These are phyloP conservation scores for Anaeromyces robustus DNA, from an alignment of 192 early-diverging fungal genomes.

Conservation along the genomic window DNA sequence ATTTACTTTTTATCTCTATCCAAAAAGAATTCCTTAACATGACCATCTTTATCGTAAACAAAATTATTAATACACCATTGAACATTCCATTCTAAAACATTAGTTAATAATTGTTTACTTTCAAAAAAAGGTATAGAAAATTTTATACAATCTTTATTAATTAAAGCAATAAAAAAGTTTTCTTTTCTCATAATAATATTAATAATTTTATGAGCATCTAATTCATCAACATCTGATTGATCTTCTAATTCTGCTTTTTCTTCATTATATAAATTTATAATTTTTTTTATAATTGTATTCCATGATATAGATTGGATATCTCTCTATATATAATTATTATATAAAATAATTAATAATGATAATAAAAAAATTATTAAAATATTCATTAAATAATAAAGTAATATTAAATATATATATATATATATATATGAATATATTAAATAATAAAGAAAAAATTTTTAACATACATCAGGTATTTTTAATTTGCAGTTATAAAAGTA, in stretches of 20 bases:
- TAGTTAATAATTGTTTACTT: neutral
- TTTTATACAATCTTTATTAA: conserved; percentile 81
- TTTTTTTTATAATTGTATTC: conserved; percentile 62
- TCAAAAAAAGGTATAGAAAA: conserved; percentile 40
- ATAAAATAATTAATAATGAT: neutral
- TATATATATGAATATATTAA: neutral
- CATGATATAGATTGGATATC: conserved; percentile 77
- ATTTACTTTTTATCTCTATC: neutral
- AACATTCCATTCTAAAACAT: neutral
- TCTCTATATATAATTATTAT: conserved; percentile 21
- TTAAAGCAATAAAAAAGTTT: conserved; percentile 90
- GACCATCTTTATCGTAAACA: neutral
- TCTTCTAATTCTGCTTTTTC: conserved; percentile 27
- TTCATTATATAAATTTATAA: conserved; percentile 54
- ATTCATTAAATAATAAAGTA: no score
- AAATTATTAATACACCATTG: neutral
- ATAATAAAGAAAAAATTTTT: neutral
- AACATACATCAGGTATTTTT: conserved; percentile 48
- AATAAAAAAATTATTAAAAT: no score
- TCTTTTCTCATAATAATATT: conserved; percentile 94
- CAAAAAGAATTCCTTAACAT: neutral
- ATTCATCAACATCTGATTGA: conserved; percentile 19
- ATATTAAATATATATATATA: no score
- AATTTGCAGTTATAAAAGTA: conserved; percentile 71
- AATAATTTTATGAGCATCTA: conserved; percentile 54